phyloP scores from a whole-genome alignment of 164 flowering plant species.

The Paratinospora sagittata region DNA sequence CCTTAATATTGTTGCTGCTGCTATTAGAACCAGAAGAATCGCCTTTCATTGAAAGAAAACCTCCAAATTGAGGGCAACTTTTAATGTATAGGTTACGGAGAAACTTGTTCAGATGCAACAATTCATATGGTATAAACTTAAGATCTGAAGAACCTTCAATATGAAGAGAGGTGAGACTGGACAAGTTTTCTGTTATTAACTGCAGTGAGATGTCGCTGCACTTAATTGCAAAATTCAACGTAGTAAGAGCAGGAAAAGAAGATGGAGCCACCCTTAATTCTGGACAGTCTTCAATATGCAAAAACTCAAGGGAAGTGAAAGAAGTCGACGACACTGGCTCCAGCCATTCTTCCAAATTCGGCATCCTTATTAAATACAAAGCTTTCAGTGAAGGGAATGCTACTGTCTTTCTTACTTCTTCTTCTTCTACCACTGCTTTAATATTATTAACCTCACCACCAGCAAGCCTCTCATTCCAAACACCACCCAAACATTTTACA shows the following conservation, averaged over 20 bases:
- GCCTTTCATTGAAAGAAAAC: not conserved
- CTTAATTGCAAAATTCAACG: too few species aligned
- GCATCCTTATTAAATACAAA: too few species aligned
- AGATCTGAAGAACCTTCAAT: not conserved
- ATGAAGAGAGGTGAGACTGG: not conserved
- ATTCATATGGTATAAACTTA: not conserved
- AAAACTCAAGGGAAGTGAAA: slow-evolving; percentile 16
- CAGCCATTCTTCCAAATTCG: too few species aligned
- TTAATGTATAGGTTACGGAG: not conserved
- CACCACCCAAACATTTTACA: slow-evolving; percentile 12
- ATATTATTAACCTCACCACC: not conserved
- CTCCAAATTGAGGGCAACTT: not conserved
- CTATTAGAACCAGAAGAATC: not conserved
- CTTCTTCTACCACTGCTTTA: not conserved
- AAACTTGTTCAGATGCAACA: not conserved
- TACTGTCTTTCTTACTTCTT: not conserved
- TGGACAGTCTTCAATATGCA: slow-evolving; percentile 3
- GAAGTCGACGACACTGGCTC: too few species aligned
- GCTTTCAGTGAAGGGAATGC: slow-evolving; percentile 16
- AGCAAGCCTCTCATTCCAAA: not conserved
- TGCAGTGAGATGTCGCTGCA: not conserved
- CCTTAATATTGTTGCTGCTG: too few species aligned
- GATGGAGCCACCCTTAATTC: not conserved
- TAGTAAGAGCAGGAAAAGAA: slow-evolving; percentile 3
- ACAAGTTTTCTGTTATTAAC: not conserved